Evolutionary conservation across 2,329 filamentous ascomycete genomes (phyloP), one percentile per base, ranked within the genome.

Genomic region (Penicillium sp.): DNA sequence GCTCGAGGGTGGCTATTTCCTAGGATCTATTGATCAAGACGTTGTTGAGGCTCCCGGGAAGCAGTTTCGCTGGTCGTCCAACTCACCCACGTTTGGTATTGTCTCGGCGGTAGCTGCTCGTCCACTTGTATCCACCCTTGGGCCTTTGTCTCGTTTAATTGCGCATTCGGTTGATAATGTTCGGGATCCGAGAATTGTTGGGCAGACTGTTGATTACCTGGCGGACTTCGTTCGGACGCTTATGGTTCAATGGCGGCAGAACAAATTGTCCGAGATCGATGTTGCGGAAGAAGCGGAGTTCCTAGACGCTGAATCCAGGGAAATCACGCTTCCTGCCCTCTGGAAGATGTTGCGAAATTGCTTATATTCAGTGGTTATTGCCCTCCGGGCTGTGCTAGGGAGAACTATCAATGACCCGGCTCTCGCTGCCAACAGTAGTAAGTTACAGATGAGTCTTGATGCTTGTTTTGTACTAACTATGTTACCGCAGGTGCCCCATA

Each of bases 291-390:
- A 94, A 60, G 64, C 69, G 3, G 69, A 77, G 8, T 79, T 76
- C 45, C 70, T 95, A 6, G 79, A 82, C 21, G 75, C 79, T 0
- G 81, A 87, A 49, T 84, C 86, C 0, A 65, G 82, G 32, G 75
- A 79, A 53, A 79, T 69, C 17, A 88, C 88, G 0, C 80, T 85
- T 63, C 83, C 85, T 0, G 72, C 78, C 28, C 73, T 95, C 5
- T 91, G 87, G 85, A 82, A 82, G 56, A 67, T 91, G 2, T 74
- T 95, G 6, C 83, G 83, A 57, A 84, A 86, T 49, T 79, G 84
- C 37, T 72, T 95, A 61, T 95, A 90, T 62, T 81, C 84, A 3
- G 77, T 82, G 3, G 81, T 90, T 3, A 83, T 88, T 43, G 75
- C 87, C 13, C 73, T 94, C n/a, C 81, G 88, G 44, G 81, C 87